Evolutionary conservation across 768 basidiomycete species (phyloP).

Genomic region (Xanthoconium purpureum): DNA sequence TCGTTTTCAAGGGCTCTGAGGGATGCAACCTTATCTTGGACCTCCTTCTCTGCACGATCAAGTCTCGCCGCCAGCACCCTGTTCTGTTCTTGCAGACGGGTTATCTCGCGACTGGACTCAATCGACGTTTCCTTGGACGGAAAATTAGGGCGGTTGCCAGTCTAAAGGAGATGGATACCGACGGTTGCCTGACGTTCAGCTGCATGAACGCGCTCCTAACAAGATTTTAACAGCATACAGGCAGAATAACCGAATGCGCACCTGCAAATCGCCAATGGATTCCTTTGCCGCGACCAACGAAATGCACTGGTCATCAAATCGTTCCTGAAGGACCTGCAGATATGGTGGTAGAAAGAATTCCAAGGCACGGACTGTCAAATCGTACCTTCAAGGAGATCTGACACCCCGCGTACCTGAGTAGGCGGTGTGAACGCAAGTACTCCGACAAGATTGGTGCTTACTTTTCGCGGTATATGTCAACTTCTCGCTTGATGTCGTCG

Average conservation of each 20-base stretch:
- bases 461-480: slow-evolving; percentile 24
- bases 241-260: slow-evolving; percentile 9
- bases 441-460: slow-evolving; percentile 8
- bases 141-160: background rate
- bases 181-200: slow-evolving; percentile 18
- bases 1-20: slow-evolving; percentile 21
- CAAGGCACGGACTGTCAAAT: background rate
- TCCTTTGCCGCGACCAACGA: slow-evolving; percentile 56
- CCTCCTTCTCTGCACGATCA: slow-evolving; percentile 9
- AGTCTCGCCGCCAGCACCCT: slow-evolving; percentile 12
- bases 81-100: slow-evolving; percentile 24
- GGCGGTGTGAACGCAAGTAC: background rate
- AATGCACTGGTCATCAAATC: slow-evolving; percentile 55
- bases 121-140: slow-evolving; percentile 14
- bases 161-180: slow-evolving; percentile 1
- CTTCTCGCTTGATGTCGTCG: slow-evolving; percentile 19
- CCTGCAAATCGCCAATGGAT: slow-evolving; percentile 50
- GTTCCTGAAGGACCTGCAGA: slow-evolving; percentile 50
- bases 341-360: background rate
- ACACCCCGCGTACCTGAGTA: slow-evolving; percentile 18
- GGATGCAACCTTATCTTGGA: slow-evolving; percentile 8
- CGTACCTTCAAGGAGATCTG: slow-evolving; percentile 26
- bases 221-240: background rate
- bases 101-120: slow-evolving; percentile 16
- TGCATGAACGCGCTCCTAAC: slow-evolving; percentile 25